Evolutionary conservation across 2,329 filamentous ascomycete genomes (phyloP), one percentile per base, ranked within the genome.

Genomic region (Nothopassalora personata): DNA sequence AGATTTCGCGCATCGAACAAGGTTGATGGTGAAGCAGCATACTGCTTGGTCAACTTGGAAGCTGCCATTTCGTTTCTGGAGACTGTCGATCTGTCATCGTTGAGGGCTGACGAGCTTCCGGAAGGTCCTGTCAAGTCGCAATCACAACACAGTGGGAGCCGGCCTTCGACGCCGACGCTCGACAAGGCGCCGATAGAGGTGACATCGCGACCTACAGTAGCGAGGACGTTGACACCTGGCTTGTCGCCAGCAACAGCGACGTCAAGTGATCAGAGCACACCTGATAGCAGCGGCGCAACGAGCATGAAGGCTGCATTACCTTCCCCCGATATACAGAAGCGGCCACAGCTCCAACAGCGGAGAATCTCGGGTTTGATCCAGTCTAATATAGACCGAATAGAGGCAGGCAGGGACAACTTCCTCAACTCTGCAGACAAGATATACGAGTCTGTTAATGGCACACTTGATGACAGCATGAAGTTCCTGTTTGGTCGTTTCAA

Each of bases 41-140:
- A 99, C 74, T 97, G 94, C 70, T 79, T 99, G 58, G 97, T 95
- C 45, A 99, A 96, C 66, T 82, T 99, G 1, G 94, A 99, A 74
- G 94, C 94, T 18, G 89, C 93, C 59, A 91, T 97, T 57, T 92
- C 89, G 54, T 99, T 99, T 70, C 79, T 99, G 13, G 90, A 97
- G 70, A 97, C 92, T 0, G 94, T 99, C 30, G 94, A 99, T 72
- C 81, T 99, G 27, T 90, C 92, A 6, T 96, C 89, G 28, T 79
- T 99, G 6, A 85, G 91, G 54, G 87, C 87, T 5, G 90, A 96
- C 64, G 91, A 96, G 53, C 63, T 68, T 18, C 86, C 84, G 15
- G 85, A 87, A 47, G 86, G 88, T 0, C 87, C 87, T 9, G 60
- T 57, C 19, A 27, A 30, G 28, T 74, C 79, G 18, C 91, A 88